A percentile compares a stretch with the other conserved stretches of the same genome.
Conservation (phyloP, 2,329 filamentous ascomycete species). For the Fusarium luffae region DNA sequence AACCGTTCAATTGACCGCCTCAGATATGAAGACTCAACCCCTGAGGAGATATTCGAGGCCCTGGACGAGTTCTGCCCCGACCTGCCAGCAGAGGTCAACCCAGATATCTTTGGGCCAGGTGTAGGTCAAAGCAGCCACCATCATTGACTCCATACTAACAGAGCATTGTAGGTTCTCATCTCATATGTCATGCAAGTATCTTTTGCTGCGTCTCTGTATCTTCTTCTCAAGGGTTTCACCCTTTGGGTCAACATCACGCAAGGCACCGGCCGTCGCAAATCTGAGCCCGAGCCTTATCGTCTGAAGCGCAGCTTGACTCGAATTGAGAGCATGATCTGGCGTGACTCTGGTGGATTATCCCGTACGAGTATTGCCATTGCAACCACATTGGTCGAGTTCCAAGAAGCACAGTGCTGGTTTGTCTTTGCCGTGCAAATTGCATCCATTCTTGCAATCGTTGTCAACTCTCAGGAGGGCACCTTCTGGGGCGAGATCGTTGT, state of each 20-base stretch:
- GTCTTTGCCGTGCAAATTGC: conserved; percentile 55
- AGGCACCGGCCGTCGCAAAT: conserved; percentile 36
- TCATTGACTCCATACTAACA: conserved; percentile 11
- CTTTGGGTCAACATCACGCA: conserved; percentile 51
- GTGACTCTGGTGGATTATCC: conserved; percentile 51
- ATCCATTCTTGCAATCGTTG: conserved; percentile 54
- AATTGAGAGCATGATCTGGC: conserved; percentile 53
- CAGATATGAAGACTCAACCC: conserved; percentile 40
- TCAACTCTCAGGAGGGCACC: conserved; percentile 54
- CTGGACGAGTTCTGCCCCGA: conserved; percentile 52
- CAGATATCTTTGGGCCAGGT: conserved; percentile 54
- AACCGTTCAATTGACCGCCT: conserved; percentile 45
- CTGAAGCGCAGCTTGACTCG: conserved; percentile 50
- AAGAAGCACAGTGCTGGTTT: conserved; percentile 55
- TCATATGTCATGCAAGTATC: conserved; percentile 54
- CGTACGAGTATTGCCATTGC: conserved; percentile 54
- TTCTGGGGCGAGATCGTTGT: conserved; percentile 55
- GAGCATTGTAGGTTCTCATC: conserved; percentile 53
- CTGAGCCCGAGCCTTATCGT: conserved; percentile 33
- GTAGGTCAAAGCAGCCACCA: conserved; percentile 39
- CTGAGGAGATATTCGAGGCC: conserved; percentile 49
- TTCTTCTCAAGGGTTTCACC: conserved; percentile 51
- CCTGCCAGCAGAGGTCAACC: conserved; percentile 52
- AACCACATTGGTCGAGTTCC: conserved; percentile 55
- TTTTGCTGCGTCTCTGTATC: conserved; percentile 50